phyloP scores from a whole-genome alignment of 129 eudicot genomes.

The Solidago caesia region DNA sequence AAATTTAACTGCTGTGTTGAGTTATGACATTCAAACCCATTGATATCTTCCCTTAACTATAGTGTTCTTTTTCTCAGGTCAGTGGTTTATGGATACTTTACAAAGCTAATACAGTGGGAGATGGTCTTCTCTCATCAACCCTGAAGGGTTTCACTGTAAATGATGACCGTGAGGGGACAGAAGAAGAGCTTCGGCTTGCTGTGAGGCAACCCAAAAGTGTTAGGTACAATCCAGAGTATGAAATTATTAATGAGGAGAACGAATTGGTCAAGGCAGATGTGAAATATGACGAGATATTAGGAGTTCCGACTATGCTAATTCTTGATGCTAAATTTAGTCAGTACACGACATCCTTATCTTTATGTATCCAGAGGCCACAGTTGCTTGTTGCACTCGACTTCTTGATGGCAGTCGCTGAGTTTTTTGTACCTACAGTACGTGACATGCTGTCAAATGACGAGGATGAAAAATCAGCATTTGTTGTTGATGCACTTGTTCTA shows the following conservation, averaged over 20 bases:
- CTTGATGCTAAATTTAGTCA: constrained; percentile 74
- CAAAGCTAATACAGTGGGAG: constrained; percentile 76
- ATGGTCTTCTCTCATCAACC: constrained; percentile 77
- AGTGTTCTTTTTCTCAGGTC: constrained; percentile 52
- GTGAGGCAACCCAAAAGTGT: constrained; percentile 65
- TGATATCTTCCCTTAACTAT: not conserved
- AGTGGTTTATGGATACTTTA: constrained; percentile 87
- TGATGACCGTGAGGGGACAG: constrained; percentile 95
- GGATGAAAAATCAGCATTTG: constrained; percentile 50
- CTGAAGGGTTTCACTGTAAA: constrained; percentile 75
- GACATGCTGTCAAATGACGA: constrained; percentile 64
- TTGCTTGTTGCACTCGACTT: constrained; percentile 98
- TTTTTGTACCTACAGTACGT: constrained; percentile 89
- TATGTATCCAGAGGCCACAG: constrained; percentile 89
- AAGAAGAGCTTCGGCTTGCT: constrained; percentile 84
- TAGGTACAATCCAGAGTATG: constrained; percentile 35
- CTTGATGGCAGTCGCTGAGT: constrained; percentile 85
- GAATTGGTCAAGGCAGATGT: constrained; percentile 27
- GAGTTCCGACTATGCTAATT: constrained; percentile 80
- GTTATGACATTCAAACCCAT: not conserved
- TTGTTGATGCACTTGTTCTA: constrained; percentile 66
- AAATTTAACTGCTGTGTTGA: no score
- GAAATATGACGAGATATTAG: constrained; percentile 32
- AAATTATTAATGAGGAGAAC: constrained; percentile 33
- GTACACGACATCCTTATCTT: constrained; percentile 51